A percentile compares a stretch with the other conserved stretches of the same genome.
These are phyloP conservation scores for Albophoma yamanashiensis DNA, from an alignment of 2,329 filamentous ascomycete species.

Conservation along the genomic window DNA sequence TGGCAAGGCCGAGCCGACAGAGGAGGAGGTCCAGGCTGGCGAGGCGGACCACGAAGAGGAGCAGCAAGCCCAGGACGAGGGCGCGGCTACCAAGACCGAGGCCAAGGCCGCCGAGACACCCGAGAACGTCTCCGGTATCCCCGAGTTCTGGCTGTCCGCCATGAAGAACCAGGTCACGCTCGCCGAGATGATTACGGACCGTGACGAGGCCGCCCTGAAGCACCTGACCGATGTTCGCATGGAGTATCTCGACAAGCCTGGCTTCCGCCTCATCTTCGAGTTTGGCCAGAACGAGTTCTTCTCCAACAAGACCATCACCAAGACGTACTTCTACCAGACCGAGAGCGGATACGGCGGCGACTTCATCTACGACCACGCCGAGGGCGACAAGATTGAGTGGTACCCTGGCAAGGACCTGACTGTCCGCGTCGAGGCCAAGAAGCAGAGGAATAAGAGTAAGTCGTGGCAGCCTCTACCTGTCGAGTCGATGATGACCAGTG, in stretches of 20 bases:
- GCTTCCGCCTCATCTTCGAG: conserved; percentile 97
- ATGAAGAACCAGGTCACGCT: conserved; percentile 99
- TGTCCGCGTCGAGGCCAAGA: conserved; percentile 94
- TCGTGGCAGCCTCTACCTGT: not conserved
- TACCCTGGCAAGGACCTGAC: conserved; percentile 88
- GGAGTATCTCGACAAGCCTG: conserved; percentile 97
- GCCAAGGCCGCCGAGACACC: conserved; percentile 48
- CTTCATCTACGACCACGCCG: conserved; percentile 98
- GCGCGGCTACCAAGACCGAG: conserved; percentile 41
- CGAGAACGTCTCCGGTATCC: conserved; percentile 64
- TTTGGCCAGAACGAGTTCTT: conserved; percentile 95
- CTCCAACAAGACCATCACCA: conserved; percentile 92
- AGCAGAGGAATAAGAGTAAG: conserved; percentile 97
- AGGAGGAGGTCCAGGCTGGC: conserved; percentile 77
- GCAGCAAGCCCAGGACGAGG: conserved; percentile 59
- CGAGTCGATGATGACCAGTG: not conserved
- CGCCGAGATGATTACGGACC: conserved; percentile 96
- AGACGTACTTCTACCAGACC: conserved; percentile 98
- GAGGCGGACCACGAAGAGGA: conserved; percentile 67
- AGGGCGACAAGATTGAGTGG: conserved; percentile 98
- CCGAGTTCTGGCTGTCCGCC: conserved; percentile 98
- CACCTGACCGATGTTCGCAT: conserved; percentile 87
- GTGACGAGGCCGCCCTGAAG: conserved; percentile 89
- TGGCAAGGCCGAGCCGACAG: conserved; percentile 73
- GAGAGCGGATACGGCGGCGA: conserved; percentile 98